Conservation (phyloP, 495 filamentous ascomycete species). For the Tuber brumale region DNA sequence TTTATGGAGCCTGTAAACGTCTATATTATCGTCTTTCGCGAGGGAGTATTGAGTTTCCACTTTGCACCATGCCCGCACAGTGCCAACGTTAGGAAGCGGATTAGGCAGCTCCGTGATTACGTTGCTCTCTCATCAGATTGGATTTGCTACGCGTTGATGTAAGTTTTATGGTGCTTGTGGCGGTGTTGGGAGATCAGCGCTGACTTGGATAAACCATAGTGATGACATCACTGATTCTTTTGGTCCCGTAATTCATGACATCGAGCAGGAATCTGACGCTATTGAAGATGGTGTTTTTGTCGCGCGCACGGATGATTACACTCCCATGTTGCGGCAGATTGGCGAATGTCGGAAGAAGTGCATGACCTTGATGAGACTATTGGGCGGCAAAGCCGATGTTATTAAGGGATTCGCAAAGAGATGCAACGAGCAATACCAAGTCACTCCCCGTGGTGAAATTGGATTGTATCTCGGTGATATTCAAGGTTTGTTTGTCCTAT, state of each 20-base stretch:
- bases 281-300: conserved; percentile 68
- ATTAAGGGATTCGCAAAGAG: conserved; percentile 99
- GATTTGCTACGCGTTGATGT: conserved; percentile 94
- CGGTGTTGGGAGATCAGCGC: background rate
- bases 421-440: conserved; percentile 96
- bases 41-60: conserved; percentile 92
- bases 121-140: conserved; percentile 88
- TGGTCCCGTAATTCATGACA: conserved; percentile 77
- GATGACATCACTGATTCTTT: conserved; percentile 98
- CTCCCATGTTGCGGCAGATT: conserved; percentile 47
- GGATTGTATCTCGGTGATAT: conserved; percentile 94
- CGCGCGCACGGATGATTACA: conserved; percentile 80
- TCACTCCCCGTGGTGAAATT: conserved; percentile 90
- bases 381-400: conserved; percentile 96
- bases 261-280: conserved; percentile 82
- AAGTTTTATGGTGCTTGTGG: conserved; percentile 7
- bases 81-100: conserved; percentile 86
- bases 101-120: conserved; percentile 91
- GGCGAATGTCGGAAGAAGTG: conserved; percentile 94
- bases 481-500: conserved; percentile 47
- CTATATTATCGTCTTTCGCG: conserved; percentile 94
- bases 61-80: conserved; percentile 89
- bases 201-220: conserved; percentile 14
- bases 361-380: conserved; percentile 83
- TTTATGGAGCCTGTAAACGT: conserved; percentile 95